Base-by-base conservation (phyloP, 1,284 basidiomycete genomes). In the Thelephora terrestris region DNA sequence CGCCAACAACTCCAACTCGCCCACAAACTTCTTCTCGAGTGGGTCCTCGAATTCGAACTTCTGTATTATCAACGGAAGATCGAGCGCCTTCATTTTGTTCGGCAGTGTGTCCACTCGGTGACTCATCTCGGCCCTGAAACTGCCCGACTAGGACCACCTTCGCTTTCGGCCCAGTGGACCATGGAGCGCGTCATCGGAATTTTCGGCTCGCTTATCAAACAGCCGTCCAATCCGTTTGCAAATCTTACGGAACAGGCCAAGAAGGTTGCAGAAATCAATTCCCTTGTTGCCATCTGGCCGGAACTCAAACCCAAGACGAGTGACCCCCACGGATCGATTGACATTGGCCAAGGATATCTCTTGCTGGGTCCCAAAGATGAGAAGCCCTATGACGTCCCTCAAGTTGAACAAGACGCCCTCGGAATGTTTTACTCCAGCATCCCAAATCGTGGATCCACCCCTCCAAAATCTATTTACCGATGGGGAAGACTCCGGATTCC, bases 51-150 rank as follows among this genome's bases (percentile, higher is more conserved):
- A 9, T 68, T 62, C 46, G 62, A 68, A 50, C 10, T 27, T 0
- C 47, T 65, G 1, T 68, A 68, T 46, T 55, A 55, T 18, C 59
- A 65, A 43, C 51, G 60, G 1, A 47, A 49, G 2, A 34, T 47
- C 1, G 58, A 55, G 21, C 58, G 60, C 0, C 48, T 70, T 7
- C 66, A 69, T 47, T 63, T 67, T 47, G 49, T 58, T 7, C 57
- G n/a, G n/a, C n/a, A n/a, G n/a, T n/a, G n/a, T n/a, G n/a, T n/a
- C n/a, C n/a, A n/a, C n/a, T n/a, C n/a, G 59, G 49, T 64, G 5
- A 39, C 53, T 12, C 67, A 71, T 50, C 23, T 63, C 4, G 55
- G 55, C 1, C 43, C 43, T 5, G 66, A 68, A 48, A 54, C 55
- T 14, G 17, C 40, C 10, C 54, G 53, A 0, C 40, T 58, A 12